Percentiles rank a stretch among this genome's conserved stretches.
Evolutionary conservation across 2,329 filamentous ascomycete species (phyloP).

Genomic region (Pseudocercospora ulei): DNA sequence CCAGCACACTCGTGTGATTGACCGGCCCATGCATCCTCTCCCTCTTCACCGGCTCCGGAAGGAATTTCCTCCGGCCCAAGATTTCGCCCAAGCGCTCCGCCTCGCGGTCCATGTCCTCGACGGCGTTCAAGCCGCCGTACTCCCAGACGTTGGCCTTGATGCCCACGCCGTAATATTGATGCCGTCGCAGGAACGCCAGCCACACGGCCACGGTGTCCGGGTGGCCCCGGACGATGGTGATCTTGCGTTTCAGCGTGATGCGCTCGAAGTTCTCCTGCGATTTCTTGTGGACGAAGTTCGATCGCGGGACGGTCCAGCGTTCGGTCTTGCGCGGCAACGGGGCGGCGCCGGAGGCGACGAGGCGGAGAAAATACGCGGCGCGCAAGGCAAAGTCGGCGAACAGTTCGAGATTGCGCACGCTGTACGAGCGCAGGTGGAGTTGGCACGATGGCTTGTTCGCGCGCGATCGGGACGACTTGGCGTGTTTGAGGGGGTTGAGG

Average conservation of each 20-base stretch:
- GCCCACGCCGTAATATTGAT: conserved; percentile 89
- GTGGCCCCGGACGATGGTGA: conserved; percentile 87
- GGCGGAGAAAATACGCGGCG: conserved; percentile 83
- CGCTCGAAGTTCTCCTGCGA: conserved; percentile 96
- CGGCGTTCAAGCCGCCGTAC: conserved; percentile 50
- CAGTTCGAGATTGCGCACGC: conserved; percentile 79
- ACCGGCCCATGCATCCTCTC: background rate
- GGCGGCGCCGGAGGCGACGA: conserved; percentile 75
- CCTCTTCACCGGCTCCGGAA: conserved; percentile 1
- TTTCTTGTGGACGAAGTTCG: conserved; percentile 94
- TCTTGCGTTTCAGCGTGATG: conserved; percentile 71
- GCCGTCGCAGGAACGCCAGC: conserved; percentile 84
- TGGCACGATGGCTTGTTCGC: conserved; percentile 38
- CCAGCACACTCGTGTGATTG: conserved; percentile 10
- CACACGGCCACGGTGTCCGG: conserved; percentile 81
- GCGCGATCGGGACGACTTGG: conserved; percentile 70
- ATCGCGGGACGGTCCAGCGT: conserved; percentile 84
- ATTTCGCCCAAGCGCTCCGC: conserved; percentile 27
- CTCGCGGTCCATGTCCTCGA: conserved; percentile 33
- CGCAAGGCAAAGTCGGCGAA: conserved; percentile 90
- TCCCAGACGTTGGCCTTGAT: conserved; percentile 99
- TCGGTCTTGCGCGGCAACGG: conserved; percentile 79
- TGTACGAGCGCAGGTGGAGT: conserved; percentile 87
- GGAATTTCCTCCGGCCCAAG: conserved; percentile 24
- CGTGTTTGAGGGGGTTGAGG: conserved; percentile 68